Base-by-base conservation (phyloP, 2,329 filamentous ascomycete genomes). In the Paracoccidioides brasiliensis region DNA sequence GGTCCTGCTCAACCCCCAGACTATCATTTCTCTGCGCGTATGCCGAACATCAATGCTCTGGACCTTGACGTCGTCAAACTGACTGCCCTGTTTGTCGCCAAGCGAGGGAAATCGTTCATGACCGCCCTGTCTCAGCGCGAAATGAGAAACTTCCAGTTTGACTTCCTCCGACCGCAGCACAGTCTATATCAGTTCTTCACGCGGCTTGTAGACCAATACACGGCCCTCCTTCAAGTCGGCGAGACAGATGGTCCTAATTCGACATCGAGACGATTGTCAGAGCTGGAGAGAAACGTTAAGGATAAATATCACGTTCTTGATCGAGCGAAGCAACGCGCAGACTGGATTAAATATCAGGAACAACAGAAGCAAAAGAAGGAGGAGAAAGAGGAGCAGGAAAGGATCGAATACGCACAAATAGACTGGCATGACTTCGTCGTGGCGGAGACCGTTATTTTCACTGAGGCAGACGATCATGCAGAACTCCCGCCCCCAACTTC, bases 341-440 rank as follows among this genome's bases (percentile, higher is more conserved):
- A 94, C 63, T 97, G 90, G 78, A 79, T 85, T 60, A 90, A 88
- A 69, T 87, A 83, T 66, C 86, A 93, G 65, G 88, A 93, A 62
- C 76, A 83, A 55, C 88, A 96, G 73, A 91, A 90, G 69, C 82
- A 84, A 63, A 88, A 90, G 76, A 90, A 90, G 67, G 90, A 95
- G 65, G 89, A 94, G 65, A 83, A 90, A 60, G 86, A 85, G 43
- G 87, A 94, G 66, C 83, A 89, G 65, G 88, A 95, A 69, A 84
- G 84, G 64, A 74, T 83, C 52, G 79, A 80, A 54, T 86, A 93
- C 70, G 86, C 86, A 0, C 86, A 93, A 64, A 93, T 98, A 60
- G 93, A 98, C 70, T 98, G 93, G 93, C 88, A 95, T 66, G 91
- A 97, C 68, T 98, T 98, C 64, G 85, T 91, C 38, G 86, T 98